Conservation (phyloP, 2,329 filamentous ascomycete genomes). For the Colletotrichum orbiculare region DNA sequence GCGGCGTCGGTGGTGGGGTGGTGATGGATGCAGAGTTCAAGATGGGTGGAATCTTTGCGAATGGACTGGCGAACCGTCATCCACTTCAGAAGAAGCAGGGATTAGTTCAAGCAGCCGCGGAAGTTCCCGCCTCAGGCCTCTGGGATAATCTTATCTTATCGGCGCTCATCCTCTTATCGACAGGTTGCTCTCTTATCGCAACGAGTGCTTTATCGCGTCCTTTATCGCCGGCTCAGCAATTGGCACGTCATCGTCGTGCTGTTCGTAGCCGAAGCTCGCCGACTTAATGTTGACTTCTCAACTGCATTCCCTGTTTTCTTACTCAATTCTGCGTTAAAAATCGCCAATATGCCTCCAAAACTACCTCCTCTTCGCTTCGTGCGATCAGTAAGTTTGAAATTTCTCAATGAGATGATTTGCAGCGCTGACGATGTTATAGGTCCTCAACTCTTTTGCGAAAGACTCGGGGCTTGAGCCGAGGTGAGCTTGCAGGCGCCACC, state of each 20-base stretch:
- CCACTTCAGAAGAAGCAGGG: conserved; percentile 17
- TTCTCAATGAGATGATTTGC: background rate
- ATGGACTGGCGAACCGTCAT: conserved; percentile 21
- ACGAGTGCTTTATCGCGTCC: no score
- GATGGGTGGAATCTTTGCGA: conserved; percentile 3
- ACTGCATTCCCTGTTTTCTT: no score
- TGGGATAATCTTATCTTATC: conserved; percentile 11
- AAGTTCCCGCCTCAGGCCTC: conserved; percentile 28
- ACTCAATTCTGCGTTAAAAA: no score
- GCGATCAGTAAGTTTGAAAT: conserved; percentile 63
- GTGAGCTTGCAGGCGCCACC: conserved; percentile 58
- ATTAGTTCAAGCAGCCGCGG: background rate
- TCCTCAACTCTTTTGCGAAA: conserved; percentile 85
- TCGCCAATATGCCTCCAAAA: conserved; percentile 30
- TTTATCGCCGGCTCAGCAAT: no score
- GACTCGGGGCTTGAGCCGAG: conserved; percentile 91
- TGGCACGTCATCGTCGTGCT: background rate
- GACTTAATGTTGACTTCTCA: background rate
- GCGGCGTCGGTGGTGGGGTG: conserved; percentile 21
- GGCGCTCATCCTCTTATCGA: background rate
- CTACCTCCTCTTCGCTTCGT: conserved; percentile 47
- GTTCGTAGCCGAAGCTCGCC: conserved; percentile 24
- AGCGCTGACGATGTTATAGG: conserved; percentile 58
- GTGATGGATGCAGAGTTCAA: background rate
- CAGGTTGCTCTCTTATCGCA: no score